Base-by-base conservation (phyloP, 2,329 filamentous ascomycete species). In the Phaeosphaeriaceae sp. region DNA sequence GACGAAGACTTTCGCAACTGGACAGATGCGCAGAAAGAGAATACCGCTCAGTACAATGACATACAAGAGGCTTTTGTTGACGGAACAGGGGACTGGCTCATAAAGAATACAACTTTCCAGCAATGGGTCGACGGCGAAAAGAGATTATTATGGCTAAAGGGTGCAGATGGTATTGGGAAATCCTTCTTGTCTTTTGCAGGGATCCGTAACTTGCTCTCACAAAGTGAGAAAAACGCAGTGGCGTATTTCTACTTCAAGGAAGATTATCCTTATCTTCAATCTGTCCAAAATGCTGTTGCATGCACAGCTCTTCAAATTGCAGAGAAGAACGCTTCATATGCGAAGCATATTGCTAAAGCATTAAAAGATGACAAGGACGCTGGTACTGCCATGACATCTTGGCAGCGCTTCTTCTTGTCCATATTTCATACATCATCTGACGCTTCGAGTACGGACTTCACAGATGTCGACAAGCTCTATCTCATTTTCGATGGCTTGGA, bases 231-330 rank as follows among this genome's bases (percentile, higher is more conserved):
- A 3, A 44, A 36, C 9, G 46, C 28, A 15, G 61, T 66, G 1
- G 61, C 58, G 1, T 69, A 74, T 33, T 76, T 74, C 44, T 75
- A 73, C 40, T 75, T 75, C 45, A 68, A 70, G 1, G 72, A 74
- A 33, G 72, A 74, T 13, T 50, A 64, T 4, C 44, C 58, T 3
- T 63, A 61, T 21, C 43, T 67, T 4, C 58, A 54, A 0, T 52
- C 48, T 0, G 54, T 70, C 1, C 11, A 63, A 3, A 62, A 56
- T 13, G 68, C 61, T 1, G 23, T 75, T 1, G 51, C 64, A 3
- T 68, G 60, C 0, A 44, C 67, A 9, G 56, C 68, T 3, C 60
- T 68, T 3, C 72, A 73, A 6, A 56, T 74, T 2, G 68, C 64
- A 0, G 70, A 70, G 15, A 54, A 63, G 5, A 70, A 67, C 36